These are phyloP conservation scores for Aspergillus sp. DNA, from an alignment of 2,329 filamentous ascomycete genomes.

Conservation along the genomic window DNA sequence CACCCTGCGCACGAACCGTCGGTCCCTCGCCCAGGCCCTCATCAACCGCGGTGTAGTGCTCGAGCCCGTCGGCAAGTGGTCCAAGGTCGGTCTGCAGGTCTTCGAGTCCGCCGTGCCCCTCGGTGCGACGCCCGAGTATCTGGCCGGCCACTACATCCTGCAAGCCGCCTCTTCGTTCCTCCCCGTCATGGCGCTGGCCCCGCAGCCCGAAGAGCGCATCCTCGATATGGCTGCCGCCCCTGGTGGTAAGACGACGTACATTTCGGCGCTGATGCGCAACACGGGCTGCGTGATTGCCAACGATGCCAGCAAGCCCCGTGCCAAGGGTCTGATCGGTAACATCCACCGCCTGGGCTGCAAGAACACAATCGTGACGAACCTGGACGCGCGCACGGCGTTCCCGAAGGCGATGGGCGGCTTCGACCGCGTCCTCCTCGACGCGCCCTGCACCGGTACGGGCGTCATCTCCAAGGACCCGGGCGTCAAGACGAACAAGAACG, in stretches of 20 bases:
- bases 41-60: constrained; percentile 96
- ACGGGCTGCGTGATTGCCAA: constrained; percentile 95
- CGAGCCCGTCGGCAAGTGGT: constrained; percentile 97
- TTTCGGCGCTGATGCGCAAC: constrained; percentile 97
- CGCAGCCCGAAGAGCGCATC: constrained; percentile 86
- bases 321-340: constrained; percentile 97
- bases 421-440: constrained; percentile 89
- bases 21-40: constrained; percentile 84
- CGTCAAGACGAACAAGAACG: constrained; percentile 98
- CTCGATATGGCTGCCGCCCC: constrained; percentile 95
- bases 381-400: constrained; percentile 84
- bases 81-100: constrained; percentile 93
- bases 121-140: constrained; percentile 94
- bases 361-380: constrained; percentile 93
- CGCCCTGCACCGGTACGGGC: constrained; percentile 92
- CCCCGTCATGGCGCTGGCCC: constrained; percentile 94
- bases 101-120: constrained; percentile 87
- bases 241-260: constrained; percentile 93
- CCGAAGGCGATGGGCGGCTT: constrained; percentile 94
- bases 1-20: constrained; percentile 74
- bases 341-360: constrained; percentile 90
- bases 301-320: constrained; percentile 88
- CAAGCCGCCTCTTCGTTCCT: constrained; percentile 96
- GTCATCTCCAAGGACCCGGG: constrained; percentile 96
- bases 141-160: constrained; percentile 95